These are phyloP conservation scores for Vitis riparia DNA, from an alignment of 164 flowering plant genomes.

Conservation along the genomic window DNA sequence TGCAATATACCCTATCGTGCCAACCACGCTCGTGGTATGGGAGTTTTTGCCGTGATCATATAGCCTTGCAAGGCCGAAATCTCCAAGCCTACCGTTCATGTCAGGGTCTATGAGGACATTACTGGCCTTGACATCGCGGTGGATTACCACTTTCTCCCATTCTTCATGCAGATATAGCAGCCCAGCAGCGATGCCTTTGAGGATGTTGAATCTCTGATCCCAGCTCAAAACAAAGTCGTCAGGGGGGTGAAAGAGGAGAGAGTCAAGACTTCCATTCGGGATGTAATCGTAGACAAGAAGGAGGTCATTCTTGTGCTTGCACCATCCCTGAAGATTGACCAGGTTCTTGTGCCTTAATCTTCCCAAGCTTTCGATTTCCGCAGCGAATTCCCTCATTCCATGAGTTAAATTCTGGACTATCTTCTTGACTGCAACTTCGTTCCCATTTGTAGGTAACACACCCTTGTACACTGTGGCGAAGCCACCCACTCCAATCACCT, in stretches of 20 bases:
- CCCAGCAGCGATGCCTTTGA: conserved; percentile 47
- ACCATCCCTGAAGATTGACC: conserved; percentile 63
- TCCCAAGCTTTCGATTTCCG: conserved; percentile 57
- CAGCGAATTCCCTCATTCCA: conserved; percentile 52
- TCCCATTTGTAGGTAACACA: conserved; percentile 28
- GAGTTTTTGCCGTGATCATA: conserved; percentile 40
- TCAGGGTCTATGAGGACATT: conserved; percentile 58
- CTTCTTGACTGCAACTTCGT: conserved; percentile 51
- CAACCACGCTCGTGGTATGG: conserved; percentile 56
- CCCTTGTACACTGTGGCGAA: conserved; percentile 56
- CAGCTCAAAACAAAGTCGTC: conserved; percentile 27
- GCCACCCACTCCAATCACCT: conserved; percentile 48
- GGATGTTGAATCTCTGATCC: conserved; percentile 41
- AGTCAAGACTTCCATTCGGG: conserved; percentile 56
- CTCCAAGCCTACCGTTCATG: conserved; percentile 50
- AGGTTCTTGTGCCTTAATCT: conserved; percentile 49
- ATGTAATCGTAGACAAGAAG: conserved; percentile 52
- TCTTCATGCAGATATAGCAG: conserved; percentile 63
- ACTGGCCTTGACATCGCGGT: conserved; percentile 58
- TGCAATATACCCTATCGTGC: conserved; percentile 66
- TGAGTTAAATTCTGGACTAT: conserved; percentile 35
- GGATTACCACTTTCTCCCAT: conserved; percentile 53
- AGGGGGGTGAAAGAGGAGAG: conserved; percentile 23
- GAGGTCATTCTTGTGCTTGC: conserved; percentile 46
- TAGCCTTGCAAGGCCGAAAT: conserved; percentile 59